Percentiles rank a stretch among this genome's conserved stretches.
These are phyloP conservation scores for Didymella pinodella DNA, from an alignment of 2,329 filamentous ascomycete species.

Conservation along the genomic window DNA sequence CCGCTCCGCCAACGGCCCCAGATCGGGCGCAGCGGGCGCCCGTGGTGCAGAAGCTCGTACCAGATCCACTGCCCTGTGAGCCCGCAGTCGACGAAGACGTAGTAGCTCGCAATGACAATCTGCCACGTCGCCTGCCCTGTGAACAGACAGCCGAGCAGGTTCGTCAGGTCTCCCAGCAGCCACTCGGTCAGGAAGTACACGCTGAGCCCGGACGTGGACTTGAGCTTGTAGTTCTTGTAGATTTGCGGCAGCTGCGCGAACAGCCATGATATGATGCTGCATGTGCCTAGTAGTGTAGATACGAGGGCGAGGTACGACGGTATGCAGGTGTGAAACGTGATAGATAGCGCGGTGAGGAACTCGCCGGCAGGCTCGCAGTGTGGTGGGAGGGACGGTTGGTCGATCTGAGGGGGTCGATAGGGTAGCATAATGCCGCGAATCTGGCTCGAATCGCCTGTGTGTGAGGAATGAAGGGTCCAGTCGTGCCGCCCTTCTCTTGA, in stretches of 20 bases:
- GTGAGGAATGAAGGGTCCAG: slow-evolving; percentile 18
- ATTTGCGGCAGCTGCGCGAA: slow-evolving; percentile 75
- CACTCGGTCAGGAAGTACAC: slow-evolving; percentile 72
- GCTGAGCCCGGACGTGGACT: slow-evolving; percentile 70
- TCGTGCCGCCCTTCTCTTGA: slow-evolving; percentile 9
- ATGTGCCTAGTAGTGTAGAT: slow-evolving; percentile 66
- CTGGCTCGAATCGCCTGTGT: slow-evolving; percentile 3
- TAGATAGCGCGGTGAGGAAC: slow-evolving; percentile 65
- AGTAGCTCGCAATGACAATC: slow-evolving; percentile 70
- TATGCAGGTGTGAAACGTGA: slow-evolving; percentile 67
- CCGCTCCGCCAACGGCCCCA: slow-evolving; percentile 39
- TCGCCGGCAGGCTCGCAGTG: slow-evolving; percentile 68
- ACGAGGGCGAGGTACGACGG: slow-evolving; percentile 69
- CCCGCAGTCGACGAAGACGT: slow-evolving; percentile 70
- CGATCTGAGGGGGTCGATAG: slow-evolving; percentile 43
- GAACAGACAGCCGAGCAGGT: slow-evolving; percentile 68
- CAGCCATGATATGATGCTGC: slow-evolving; percentile 72
- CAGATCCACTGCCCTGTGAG: slow-evolving; percentile 71
- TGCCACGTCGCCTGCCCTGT: slow-evolving; percentile 72
- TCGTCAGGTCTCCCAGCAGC: slow-evolving; percentile 70
- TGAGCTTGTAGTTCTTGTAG: slow-evolving; percentile 70
- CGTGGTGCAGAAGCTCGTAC: slow-evolving; percentile 67
- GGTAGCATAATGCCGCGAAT: slow-evolving; percentile 40
- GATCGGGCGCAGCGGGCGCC: slow-evolving; percentile 53
- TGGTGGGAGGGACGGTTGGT: slow-evolving; percentile 58